Evolutionary conservation across 805 yeast species (phyloP), one percentile per base, ranked within the genome.

Genomic region (Schwanniomyces vanrijiae): DNA sequence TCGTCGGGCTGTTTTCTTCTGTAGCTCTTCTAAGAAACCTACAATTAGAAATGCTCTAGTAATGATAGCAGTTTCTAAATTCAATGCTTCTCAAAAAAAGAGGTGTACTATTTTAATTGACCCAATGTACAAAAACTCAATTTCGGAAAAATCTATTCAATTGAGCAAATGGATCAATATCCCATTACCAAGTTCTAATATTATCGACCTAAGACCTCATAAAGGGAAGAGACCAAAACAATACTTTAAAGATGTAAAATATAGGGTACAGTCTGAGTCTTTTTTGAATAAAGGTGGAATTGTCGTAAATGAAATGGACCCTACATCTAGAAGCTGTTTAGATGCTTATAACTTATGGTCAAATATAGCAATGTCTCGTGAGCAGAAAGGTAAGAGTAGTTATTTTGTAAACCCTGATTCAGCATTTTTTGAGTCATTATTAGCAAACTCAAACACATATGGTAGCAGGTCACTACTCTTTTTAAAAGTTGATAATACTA

Each of bases 1-100:
- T 53, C 58, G 73, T 8, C 66, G 73, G 48, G 55, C 74, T 5
- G 66, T 68, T 22, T 67, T 71, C 49, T 73, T 65, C 49, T 65
- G 71, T 18, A 53, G 71, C n/a, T 61, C 66, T 11, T 63, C 75
- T 4, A 63, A 58, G 45, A 62, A 65, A 46, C 76, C 77, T 3
- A 67, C 71, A 13, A 74, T 76, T 2, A 58, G 77, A 20, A 56
- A 66, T 24, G 75, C 74, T 1, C 75, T 74, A 3, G 61, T 73
- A 9, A 55, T 69, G 50, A 57, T 69, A 19, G 68, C 77, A 0
- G 54, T 73, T 38, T 53, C 67, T 1, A 55, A 61, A 18, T 73
- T 74, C 71, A 73, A 73, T 51, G 13, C 8, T 5, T 37, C 19
- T 7, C 33, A 53, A 14, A 39, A 50, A 11, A 29, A 65, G 47